Percentiles rank a stretch among this genome's conserved stretches.
These are phyloP conservation scores for Quercus robur DNA, from an alignment of 306 rosid genomes.

Conservation along the genomic window DNA sequence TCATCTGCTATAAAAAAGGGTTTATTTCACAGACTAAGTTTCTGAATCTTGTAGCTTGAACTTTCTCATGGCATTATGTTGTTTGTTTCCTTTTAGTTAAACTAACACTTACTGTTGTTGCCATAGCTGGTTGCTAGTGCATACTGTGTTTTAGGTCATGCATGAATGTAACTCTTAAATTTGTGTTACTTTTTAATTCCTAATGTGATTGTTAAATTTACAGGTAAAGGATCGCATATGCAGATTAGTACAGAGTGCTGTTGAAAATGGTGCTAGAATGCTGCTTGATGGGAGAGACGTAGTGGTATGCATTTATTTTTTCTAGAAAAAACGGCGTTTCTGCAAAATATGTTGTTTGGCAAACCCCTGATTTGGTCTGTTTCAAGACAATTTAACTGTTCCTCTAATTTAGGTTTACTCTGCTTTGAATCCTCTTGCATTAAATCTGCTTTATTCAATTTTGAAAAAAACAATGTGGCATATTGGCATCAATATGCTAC, in stretches of 20 bases:
- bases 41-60: background rate
- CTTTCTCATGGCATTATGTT: background rate
- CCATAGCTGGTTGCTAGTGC: background rate
- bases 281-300: constrained; percentile 65
- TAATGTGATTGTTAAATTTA: constrained; percentile 11
- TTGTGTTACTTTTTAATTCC: background rate
- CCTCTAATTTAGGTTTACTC: background rate
- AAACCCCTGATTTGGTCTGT: no score
- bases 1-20: constrained; percentile 4
- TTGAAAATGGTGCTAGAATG: constrained; percentile 63
- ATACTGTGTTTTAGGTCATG: background rate
- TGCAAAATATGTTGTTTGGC: no score
- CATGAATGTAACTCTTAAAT: background rate
- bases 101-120: background rate
- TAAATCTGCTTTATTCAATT: background rate
- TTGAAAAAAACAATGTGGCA: background rate
- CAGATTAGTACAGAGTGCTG: constrained; percentile 51
- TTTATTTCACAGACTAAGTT: no score
- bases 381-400: background rate
- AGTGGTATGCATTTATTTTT: constrained; percentile 36
- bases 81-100: background rate
- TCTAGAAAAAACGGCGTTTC: no score
- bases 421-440: background rate
- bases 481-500: background rate
- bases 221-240: constrained; percentile 61